Percentiles rank a stretch among this genome's conserved stretches.
Evolutionary conservation across 495 filamentous ascomycete genomes (phyloP).

Genomic region (Neurospora sp.): DNA sequence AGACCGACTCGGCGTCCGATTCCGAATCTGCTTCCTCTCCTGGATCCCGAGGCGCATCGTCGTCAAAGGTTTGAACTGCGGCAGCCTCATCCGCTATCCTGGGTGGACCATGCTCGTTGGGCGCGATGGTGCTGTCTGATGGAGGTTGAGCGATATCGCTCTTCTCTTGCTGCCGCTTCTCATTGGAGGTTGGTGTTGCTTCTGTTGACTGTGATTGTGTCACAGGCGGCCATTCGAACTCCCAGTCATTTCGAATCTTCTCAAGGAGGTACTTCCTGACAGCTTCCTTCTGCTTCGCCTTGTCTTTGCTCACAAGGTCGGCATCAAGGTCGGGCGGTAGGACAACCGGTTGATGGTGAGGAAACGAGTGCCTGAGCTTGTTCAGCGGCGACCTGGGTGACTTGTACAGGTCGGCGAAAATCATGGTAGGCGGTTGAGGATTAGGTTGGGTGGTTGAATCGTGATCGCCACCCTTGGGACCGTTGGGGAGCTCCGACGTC

Average conservation of each 20-base stretch:
- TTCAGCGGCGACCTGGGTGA: conserved; percentile 28
- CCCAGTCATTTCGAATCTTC: conserved; percentile 51
- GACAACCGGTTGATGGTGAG: conserved; percentile 9
- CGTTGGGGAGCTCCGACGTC: conserved; percentile 5
- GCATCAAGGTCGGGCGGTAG: conserved; percentile 33
- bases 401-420: conserved; percentile 30
- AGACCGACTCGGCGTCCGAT: conserved; percentile 32
- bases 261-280: conserved; percentile 41
- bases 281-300: conserved; percentile 43
- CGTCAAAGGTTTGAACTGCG: background rate
- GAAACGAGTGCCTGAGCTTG: conserved; percentile 28
- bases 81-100: background rate
- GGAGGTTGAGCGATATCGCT: background rate
- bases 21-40: conserved; percentile 27
- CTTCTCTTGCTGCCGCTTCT: background rate
- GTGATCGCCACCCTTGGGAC: conserved; percentile 14
- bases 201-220: background rate
- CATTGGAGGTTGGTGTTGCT: background rate
- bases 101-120: background rate
- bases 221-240: conserved; percentile 32
- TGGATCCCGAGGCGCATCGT: conserved; percentile 8
- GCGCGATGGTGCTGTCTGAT: background rate
- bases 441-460: background rate
- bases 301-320: conserved; percentile 45
- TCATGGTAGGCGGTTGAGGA: conserved; percentile 14